Base-by-base conservation (phyloP, 345 rosid genomes). In the Populus nigra region DNA sequence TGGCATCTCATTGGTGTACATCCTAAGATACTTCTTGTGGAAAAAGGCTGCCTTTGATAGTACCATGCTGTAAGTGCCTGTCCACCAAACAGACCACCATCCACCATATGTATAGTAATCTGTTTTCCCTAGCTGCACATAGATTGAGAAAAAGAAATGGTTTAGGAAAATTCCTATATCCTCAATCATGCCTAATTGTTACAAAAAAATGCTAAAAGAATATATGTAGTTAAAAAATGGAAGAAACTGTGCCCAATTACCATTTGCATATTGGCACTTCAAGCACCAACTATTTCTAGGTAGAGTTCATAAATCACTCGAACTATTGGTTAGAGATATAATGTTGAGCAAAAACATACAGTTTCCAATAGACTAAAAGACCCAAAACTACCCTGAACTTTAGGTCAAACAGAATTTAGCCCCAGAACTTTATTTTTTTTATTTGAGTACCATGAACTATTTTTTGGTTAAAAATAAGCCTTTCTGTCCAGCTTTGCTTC, bases 61-160 rank as follows among this genome's bases (percentile, higher is more conserved):
- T 53, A 95, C 89, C 96, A 95, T 91, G 80, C 92, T 95, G 71
- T 93, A 95, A 17, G 91, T 91, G 68, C 99, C 99, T 12, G 94
- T 91, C 98, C 99, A 95, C 99, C 99, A 95, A 72, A 95, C 99
- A 77, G 99, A 93, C 98, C 99, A 95, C 99, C 99, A 95, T 72
- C 99, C 99, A 49, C 89, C 88, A 85, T 95, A 93, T 49, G 66
- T 78, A 73, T 91, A 95, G 67, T 79, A 78, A 65, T 83, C 80
- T 7, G 23, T 77, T 71, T 85, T 84, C n/a, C 82, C 91, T 66
- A 83, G 86, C 98, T 95, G 93, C 86, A 85, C 27, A 68, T 63
- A 69, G 68, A 72, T 77, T 61, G 35, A 73, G 50, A 53, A 73
- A 68, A 57, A 39, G 53, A 13, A 43, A 68, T 0, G 15, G n/a